These are phyloP conservation scores for Claviceps monticola DNA, from an alignment of 2,329 filamentous ascomycete species.

Conservation along the genomic window DNA sequence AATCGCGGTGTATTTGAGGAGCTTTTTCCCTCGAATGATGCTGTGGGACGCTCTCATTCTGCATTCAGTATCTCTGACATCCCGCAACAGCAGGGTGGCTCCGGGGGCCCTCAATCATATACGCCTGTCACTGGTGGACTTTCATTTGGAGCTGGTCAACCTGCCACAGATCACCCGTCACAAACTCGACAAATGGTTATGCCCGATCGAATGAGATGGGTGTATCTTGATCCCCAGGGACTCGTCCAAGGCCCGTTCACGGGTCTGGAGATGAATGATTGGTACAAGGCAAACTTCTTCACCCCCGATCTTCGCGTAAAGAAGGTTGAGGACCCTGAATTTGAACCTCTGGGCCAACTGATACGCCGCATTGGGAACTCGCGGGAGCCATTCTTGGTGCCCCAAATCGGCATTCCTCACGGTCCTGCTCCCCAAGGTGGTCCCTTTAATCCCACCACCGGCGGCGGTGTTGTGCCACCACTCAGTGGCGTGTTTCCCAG, in stretches of 20 bases:
- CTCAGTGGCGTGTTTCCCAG: constrained; percentile 89
- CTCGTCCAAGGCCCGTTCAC: constrained; percentile 90
- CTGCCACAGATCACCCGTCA: constrained; percentile 40
- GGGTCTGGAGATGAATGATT: constrained; percentile 97
- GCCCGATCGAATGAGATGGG: constrained; percentile 98
- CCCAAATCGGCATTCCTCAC: constrained; percentile 90
- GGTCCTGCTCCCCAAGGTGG: constrained; percentile 49
- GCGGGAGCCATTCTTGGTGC: constrained; percentile 90
- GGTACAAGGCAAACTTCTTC: constrained; percentile 98
- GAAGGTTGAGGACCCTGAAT: constrained; percentile 85
- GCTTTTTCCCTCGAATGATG: constrained; percentile 29
- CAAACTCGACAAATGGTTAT: constrained; percentile 91
- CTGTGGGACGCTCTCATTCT: constrained; percentile 17
- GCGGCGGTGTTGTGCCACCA: constrained; percentile 63
- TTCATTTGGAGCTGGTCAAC: constrained; percentile 22
- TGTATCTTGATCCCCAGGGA: constrained; percentile 89
- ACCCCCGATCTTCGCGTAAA: constrained; percentile 88
- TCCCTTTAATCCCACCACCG: constrained; percentile 33
- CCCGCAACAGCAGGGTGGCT: constrained; percentile 19
- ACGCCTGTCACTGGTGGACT: constrained; percentile 21
- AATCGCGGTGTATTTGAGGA: constrained; percentile 44
- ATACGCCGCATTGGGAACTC: constrained; percentile 95
- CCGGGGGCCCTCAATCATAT: constrained; percentile 22
- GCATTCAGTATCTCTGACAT: constrained; percentile 25
- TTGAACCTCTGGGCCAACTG: constrained; percentile 86